phyloP scores from a whole-genome alignment of 768 basidiomycete species.

The Trichaptum fuscoviolaceum region DNA sequence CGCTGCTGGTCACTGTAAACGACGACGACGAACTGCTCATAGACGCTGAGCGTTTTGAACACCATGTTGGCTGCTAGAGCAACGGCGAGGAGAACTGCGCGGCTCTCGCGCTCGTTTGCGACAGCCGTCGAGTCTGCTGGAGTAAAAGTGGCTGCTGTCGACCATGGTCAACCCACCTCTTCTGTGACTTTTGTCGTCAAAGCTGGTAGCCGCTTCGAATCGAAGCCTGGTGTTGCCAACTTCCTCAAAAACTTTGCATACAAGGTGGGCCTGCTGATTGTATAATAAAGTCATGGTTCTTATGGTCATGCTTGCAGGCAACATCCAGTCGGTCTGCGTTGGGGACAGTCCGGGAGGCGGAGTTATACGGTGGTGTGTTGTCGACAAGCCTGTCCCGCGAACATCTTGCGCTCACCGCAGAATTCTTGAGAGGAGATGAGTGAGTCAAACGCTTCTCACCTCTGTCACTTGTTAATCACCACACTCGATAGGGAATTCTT shows the following conservation, averaged over 20 bases:
- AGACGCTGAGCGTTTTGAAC: background rate
- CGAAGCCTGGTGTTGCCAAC: slow-evolving; percentile 86
- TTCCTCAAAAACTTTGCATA: slow-evolving; percentile 97
- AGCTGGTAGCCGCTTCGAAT: slow-evolving; percentile 86
- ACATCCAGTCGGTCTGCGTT: slow-evolving; percentile 82
- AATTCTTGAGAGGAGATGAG: slow-evolving; percentile 96
- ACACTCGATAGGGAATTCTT: slow-evolving; percentile 65
- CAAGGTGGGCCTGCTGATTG: slow-evolving; percentile 60
- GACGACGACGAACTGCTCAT: background rate
- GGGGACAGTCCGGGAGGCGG: slow-evolving; percentile 86
- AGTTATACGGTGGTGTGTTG: slow-evolving; percentile 89
- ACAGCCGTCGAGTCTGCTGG: slow-evolving; percentile 76
- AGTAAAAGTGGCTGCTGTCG: slow-evolving; percentile 81
- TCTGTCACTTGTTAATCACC: slow-evolving; percentile 5
- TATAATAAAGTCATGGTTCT: background rate
- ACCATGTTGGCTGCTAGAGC: slow-evolving; percentile 57
- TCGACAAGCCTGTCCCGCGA: slow-evolving; percentile 82
- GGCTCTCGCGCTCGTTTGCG: slow-evolving; percentile 69
- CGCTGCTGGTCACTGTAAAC: background rate
- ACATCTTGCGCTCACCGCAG: slow-evolving; percentile 88
- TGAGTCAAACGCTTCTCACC: slow-evolving; percentile 40
- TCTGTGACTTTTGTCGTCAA: slow-evolving; percentile 88
- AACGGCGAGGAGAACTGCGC: slow-evolving; percentile 50
- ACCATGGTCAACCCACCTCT: slow-evolving; percentile 78
- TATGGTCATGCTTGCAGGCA: slow-evolving; percentile 49